phyloP scores from a whole-genome alignment of 192 early-diverging fungal genomes.

The Funneliformis mosseae region DNA sequence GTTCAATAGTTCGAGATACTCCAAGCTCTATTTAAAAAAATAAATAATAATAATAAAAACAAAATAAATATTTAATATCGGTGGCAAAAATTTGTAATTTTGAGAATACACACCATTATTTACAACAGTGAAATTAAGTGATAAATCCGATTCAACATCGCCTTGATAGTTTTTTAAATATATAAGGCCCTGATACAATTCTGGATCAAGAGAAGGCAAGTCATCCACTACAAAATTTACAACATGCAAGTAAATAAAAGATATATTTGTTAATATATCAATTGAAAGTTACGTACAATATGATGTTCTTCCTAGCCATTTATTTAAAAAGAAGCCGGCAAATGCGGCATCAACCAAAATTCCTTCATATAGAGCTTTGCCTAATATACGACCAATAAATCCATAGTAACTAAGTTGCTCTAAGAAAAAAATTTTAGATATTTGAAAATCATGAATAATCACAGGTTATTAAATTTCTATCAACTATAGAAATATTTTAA shows the following conservation, averaged over 20 bases:
- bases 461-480: neutral
- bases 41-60: too few species aligned
- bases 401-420: constrained; percentile 63
- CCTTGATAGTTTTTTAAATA: constrained; percentile 72
- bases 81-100: neutral
- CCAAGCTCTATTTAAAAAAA: constrained; percentile 42
- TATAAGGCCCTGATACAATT: constrained; percentile 74
- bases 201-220: constrained; percentile 76
- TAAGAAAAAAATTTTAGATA: constrained; percentile 22
- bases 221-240: constrained; percentile 64
- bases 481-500: neutral
- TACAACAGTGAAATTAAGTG: constrained; percentile 70
- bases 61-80: constrained; percentile 9
- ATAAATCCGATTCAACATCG: constrained; percentile 69
- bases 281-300: constrained; percentile 57
- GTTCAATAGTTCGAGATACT: constrained; percentile 55
- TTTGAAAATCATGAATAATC: constrained; percentile 18
- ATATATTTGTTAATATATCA: constrained; percentile 1
- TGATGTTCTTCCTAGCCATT: constrained; percentile 66
- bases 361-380: constrained; percentile 87
- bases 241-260: neutral
- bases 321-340: constrained; percentile 81
- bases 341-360: constrained; percentile 81
- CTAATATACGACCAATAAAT: constrained; percentile 80
- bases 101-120: constrained; percentile 50